Percentiles rank a stretch among this genome's conserved stretches.
phyloP scores from a whole-genome alignment of 176 grass and related monocot species.

The Themeda triandra region DNA sequence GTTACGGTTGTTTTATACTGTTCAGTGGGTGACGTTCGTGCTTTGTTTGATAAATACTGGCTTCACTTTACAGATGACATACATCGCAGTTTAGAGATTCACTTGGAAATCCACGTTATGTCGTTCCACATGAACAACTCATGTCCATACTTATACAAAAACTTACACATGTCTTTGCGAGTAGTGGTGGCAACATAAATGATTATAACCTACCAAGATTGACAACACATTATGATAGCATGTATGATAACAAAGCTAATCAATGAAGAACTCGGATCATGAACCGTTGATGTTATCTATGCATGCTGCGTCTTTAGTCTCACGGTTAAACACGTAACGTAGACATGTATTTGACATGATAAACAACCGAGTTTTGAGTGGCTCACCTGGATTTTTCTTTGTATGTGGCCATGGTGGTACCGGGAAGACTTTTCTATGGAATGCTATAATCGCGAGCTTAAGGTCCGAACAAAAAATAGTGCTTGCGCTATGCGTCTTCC shows the following conservation, averaged over 20 bases:
- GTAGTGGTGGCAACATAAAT: background rate
- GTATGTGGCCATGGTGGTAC: conserved; percentile 15
- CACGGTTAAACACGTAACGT: background rate
- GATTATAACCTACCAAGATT: background rate
- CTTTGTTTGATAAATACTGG: background rate
- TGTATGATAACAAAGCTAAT: background rate
- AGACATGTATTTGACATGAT: background rate
- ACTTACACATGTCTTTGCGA: background rate
- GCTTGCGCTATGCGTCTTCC: background rate
- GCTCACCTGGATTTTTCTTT: background rate
- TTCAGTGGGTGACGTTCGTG: background rate
- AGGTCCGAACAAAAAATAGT: background rate
- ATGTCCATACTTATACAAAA: background rate
- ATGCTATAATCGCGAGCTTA: background rate
- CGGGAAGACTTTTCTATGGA: conserved; percentile 10
- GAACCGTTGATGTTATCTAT: background rate
- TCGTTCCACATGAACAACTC: background rate
- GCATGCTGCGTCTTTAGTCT: background rate
- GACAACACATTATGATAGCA: background rate
- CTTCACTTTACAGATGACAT: background rate
- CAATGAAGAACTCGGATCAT: background rate
- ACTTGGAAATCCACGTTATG: background rate
- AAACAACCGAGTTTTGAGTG: background rate
- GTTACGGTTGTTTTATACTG: background rate
- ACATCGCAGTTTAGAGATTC: background rate